Evolutionary conservation across 2,329 filamentous ascomycete species (phyloP).

Genomic region (Botryotinia calthae): DNA sequence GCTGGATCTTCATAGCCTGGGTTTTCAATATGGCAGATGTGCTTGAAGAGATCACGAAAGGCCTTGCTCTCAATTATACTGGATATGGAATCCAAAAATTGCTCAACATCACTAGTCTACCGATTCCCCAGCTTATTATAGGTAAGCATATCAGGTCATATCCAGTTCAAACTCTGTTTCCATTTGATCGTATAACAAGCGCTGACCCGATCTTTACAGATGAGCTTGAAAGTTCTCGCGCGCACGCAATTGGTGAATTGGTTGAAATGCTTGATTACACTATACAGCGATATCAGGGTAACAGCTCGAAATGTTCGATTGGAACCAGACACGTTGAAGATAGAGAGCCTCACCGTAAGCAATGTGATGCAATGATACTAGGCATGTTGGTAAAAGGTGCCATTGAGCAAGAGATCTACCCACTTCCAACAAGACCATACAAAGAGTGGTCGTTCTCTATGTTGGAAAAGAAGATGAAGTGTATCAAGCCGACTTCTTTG

Average conservation of each 20-base stretch:
- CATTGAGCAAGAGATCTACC: not conserved
- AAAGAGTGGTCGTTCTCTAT: not conserved
- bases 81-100: not conserved
- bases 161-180: not conserved
- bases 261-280: not conserved
- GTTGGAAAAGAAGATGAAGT: not conserved
- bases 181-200: not conserved
- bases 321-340: not conserved
- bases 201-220: not conserved
- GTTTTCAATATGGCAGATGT: not conserved
- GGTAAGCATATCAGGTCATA: not conserved
- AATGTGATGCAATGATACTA: not conserved
- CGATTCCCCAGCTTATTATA: not conserved
- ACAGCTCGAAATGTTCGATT: not conserved
- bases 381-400: not conserved
- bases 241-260: not conserved
- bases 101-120: not conserved
- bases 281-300: not conserved
- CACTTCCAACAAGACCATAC: not conserved
- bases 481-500: not conserved
- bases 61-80: not conserved
- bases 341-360: not conserved
- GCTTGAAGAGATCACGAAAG: not conserved
- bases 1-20: constrained; percentile 3
- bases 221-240: not conserved